Evolutionary conservation across 306 rosid species (phyloP).

Genomic region (Pterocarpus macrocarpus): DNA sequence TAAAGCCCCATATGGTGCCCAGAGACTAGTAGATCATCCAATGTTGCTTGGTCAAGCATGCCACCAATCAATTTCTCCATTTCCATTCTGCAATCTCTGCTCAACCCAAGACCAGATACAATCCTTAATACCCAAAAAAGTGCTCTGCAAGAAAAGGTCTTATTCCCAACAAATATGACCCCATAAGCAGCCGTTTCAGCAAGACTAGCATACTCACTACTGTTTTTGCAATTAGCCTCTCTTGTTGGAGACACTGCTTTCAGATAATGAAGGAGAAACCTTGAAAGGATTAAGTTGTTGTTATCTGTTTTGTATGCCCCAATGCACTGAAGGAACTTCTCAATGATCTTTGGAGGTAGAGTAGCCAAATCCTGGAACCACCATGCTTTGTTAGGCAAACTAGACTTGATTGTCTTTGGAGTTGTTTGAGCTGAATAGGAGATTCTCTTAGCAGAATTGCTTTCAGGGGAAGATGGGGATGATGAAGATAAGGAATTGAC

Average conservation of each 20-base stretch:
- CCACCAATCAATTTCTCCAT: conserved; percentile 82
- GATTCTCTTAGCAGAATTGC: conserved; percentile 45
- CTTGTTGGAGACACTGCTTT: conserved; percentile 50
- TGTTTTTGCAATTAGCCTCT: conserved; percentile 9
- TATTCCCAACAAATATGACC: conserved; percentile 57
- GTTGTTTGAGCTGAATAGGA: conserved; percentile 56
- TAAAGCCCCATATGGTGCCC: conserved; percentile 60
- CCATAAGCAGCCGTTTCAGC: conserved; percentile 76
- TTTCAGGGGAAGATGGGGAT: conserved; percentile 69
- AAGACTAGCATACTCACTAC: conserved; percentile 56
- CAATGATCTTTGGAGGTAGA: conserved; percentile 72
- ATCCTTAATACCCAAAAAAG: conserved; percentile 73
- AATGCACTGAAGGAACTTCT: conserved; percentile 56
- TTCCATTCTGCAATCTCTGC: conserved; percentile 56
- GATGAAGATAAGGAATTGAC: conserved; percentile 50
- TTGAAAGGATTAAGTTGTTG: conserved; percentile 65
- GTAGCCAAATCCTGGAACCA: conserved; percentile 80
- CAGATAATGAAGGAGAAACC: conserved; percentile 75
- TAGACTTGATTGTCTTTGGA: conserved; percentile 56
- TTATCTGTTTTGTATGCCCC: conserved; percentile 61
- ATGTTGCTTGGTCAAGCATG: conserved; percentile 65
- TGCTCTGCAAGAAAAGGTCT: conserved; percentile 69
- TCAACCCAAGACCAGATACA: conserved; percentile 64
- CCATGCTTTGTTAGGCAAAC: conserved; percentile 62
- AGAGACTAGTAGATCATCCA: conserved; percentile 76